Base-by-base conservation (phyloP, 2,329 filamentous ascomycete genomes). In the Phyllosticta capitalensis region DNA sequence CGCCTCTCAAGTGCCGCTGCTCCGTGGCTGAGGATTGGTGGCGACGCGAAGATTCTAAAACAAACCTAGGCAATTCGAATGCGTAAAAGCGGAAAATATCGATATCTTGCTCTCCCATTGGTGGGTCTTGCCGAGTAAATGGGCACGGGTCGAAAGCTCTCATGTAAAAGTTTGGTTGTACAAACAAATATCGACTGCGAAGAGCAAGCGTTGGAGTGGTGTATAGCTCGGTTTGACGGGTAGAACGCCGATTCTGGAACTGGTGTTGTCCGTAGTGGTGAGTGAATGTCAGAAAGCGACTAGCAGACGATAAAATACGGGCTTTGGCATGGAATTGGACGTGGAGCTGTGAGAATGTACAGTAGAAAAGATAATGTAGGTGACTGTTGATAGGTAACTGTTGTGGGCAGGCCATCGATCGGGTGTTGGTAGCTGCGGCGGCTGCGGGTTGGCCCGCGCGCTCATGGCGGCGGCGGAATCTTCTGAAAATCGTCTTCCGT, bases 401-500 rank as follows among this genome's bases (percentile, higher is more conserved):
- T 3, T 3, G 4, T 4, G 4, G 7, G 3, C 4, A 3, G 7
- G 24, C 14, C 38, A 45, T 45, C 12, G 38, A 45, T 45, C 38
- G 38, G 38, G 38, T n/a, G 38, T n/a, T 45, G 38, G 17, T 45
- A n/a, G 38, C 38, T 45, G 38, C 38, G 38, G 38, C 38, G 55
- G 50, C 50, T 52, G 17, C 30, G 51, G 50, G 56, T 26, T 54
- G 51, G 52, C 56, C 58, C 58, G 52, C 48, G 58, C 58, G 52
- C 53, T 33, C 26, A 26, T 26, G 24, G 24, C 24, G n/a, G 26
- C 24, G 56, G 38, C 56, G 56, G 56, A 57, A 57, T 57, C 55
- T 57, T 57, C 51, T 52, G 58, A 59, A 59, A 59, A 55, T 59
- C 58, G 52, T 30, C 52, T 59, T 30, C 56, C 51, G 4, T n/a